phyloP scores from a whole-genome alignment of 345 rosid genomes.

The Eutrema heterophyllum region DNA sequence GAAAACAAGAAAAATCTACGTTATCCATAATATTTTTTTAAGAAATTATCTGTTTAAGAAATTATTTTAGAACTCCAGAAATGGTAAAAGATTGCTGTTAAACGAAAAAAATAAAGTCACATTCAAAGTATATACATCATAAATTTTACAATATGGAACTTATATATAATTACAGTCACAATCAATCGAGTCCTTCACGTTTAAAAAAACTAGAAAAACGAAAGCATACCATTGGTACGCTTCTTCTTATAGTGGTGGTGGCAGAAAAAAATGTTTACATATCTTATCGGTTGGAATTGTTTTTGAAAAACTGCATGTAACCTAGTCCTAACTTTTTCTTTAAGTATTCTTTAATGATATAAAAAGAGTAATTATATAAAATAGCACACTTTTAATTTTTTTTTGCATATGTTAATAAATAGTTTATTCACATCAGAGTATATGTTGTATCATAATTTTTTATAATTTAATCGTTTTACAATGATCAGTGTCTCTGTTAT shows the following conservation, averaged over 20 bases:
- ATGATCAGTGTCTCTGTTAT: no score
- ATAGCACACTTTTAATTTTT: no score
- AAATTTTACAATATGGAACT: background rate
- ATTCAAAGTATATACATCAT: background rate
- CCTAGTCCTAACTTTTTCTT: background rate
- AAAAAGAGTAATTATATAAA: no score
- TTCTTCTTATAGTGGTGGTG: conserved; percentile 19
- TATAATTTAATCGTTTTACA: no score
- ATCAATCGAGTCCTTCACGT: background rate
- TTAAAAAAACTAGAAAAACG: background rate
- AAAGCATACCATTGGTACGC: conserved; percentile 2
- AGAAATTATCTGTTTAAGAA: background rate
- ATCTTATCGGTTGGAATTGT: background rate
- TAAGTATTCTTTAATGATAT: background rate
- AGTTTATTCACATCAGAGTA: background rate
- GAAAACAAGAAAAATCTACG: background rate
- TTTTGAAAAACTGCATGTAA: background rate
- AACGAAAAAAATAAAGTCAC: background rate
- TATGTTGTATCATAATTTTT: background rate
- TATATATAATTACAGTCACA: background rate
- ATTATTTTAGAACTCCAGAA: background rate
- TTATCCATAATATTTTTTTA: no score
- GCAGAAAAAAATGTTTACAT: conserved; percentile 10
- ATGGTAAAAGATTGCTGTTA: background rate
- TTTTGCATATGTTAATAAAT: no score